Evolutionary conservation across 169 alveolate genomes (phyloP), one percentile per base, ranked within the genome.

Genomic region (Miamiensis avidus): DNA sequence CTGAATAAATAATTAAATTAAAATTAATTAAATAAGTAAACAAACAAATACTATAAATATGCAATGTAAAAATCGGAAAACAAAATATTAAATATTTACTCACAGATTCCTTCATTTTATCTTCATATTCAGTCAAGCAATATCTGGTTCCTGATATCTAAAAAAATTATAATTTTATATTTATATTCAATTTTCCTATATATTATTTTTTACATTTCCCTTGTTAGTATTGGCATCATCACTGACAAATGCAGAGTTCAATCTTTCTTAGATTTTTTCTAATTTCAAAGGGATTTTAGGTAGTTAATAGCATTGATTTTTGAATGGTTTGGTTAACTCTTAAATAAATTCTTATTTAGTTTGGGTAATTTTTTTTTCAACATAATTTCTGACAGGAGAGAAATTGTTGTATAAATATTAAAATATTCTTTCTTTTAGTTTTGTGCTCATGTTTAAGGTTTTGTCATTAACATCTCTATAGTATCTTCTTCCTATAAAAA

Each of bases 91-190:
- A 32, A 0, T 29, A 20, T n/a, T 74, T 82, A 82, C 88, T 85
- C 26, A 85, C 72, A 69, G 81, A 86, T 11, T 86, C 93, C 65
- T 91, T 87, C 4, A 83, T 84, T 25, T 91, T 88, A 4, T 88
- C 78, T 33, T 85, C 90, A 78, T 89, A 89, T n/a, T 91, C 86
- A 77, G 69, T 11, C 31, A 87, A 83, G 16, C 64, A 76, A 75
- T 93, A 95, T 11, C 92, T 85, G 34, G 95, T 78, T 0, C 97
- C 97, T n/a, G 97, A 91, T 64, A 92, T 11, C 69, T 49, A 11
- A 11, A 11, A 49, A 49, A 49, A 20, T 11, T 49, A 49, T 11
- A 49, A 49, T 11, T 49, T 11, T 49, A 49, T 11, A 11, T 49
- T 11, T 11, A 49, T 11, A 49, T 49, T 49, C 4, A 49, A 49